phyloP scores from a whole-genome alignment of 2,329 filamentous ascomycete genomes.

The Orbilia brochopaga region DNA sequence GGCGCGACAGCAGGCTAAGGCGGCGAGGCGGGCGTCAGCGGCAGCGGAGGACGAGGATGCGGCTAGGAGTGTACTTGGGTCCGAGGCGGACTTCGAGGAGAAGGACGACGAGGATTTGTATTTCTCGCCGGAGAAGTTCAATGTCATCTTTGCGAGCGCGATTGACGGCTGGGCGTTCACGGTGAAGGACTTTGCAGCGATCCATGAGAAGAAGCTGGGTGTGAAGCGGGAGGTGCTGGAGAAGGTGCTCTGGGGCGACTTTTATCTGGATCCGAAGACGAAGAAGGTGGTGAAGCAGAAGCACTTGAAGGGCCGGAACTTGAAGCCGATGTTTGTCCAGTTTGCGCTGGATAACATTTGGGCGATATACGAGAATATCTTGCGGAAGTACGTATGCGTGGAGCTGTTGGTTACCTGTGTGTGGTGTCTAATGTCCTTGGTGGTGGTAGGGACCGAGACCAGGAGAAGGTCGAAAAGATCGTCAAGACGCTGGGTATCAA shows the following conservation, averaged over 20 bases:
- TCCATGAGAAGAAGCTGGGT: slow-evolving; percentile 96
- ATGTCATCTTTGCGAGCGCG: slow-evolving; percentile 97
- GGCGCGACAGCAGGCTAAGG: slow-evolving; percentile 72
- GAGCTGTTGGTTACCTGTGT: slow-evolving; percentile 54
- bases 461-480: slow-evolving; percentile 85
- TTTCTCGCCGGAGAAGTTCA: slow-evolving; percentile 97
- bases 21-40: slow-evolving; percentile 53
- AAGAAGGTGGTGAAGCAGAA: slow-evolving; percentile 90
- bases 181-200: slow-evolving; percentile 84
- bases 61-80: slow-evolving; percentile 60
- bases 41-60: slow-evolving; percentile 64
- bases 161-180: slow-evolving; percentile 99
- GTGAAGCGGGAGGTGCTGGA: slow-evolving; percentile 88
- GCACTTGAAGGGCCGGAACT: slow-evolving; percentile 85
- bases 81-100: slow-evolving; percentile 75
- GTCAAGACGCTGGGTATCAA: slow-evolving; percentile 86
- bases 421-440: slow-evolving; percentile 57
- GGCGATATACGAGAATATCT: slow-evolving; percentile 78
- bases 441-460: slow-evolving; percentile 65
- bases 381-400: slow-evolving; percentile 51
- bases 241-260: slow-evolving; percentile 95
- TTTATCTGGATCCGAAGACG: slow-evolving; percentile 94
- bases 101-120: slow-evolving; percentile 96
- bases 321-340: slow-evolving; percentile 98
- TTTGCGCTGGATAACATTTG: slow-evolving; percentile 93